Conservation (phyloP, 2,329 filamentous ascomycete species). For the Phaeomoniella chlamydospora region DNA sequence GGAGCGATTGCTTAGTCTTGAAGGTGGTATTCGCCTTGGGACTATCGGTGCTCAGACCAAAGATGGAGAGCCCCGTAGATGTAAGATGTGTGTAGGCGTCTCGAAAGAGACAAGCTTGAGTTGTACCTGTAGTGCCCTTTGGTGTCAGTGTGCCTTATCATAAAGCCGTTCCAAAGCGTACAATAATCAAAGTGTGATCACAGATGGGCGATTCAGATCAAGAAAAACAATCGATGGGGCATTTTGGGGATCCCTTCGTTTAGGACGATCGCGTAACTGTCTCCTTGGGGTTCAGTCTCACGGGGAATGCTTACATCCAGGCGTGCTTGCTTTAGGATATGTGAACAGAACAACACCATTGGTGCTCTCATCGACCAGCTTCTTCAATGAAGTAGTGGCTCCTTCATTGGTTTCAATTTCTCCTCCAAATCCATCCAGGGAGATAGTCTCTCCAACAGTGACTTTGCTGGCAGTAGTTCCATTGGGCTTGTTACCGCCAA, state of each 20-base stretch:
- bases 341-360: slow-evolving; percentile 84
- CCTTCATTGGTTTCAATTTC: slow-evolving; percentile 80
- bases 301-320: slow-evolving; percentile 73
- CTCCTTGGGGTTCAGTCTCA: too few species aligned
- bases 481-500: slow-evolving; percentile 6
- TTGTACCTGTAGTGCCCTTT: slow-evolving; percentile 53
- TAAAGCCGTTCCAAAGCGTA: not conserved
- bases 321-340: slow-evolving; percentile 87
- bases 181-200: not conserved
- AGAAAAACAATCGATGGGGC: slow-evolving; percentile 1
- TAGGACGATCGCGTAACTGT: too few species aligned
- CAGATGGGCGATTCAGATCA: not conserved
- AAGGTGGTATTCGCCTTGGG: slow-evolving; percentile 88
- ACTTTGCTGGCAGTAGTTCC: slow-evolving; percentile 10
- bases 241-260: too few species aligned
- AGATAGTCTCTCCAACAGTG: slow-evolving; percentile 35
- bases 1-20: slow-evolving; percentile 78
- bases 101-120: slow-evolving; percentile 84
- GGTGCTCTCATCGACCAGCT: slow-evolving; percentile 70
- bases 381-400: slow-evolving; percentile 61
- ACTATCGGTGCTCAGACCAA: slow-evolving; percentile 75
- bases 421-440: slow-evolving; percentile 41
- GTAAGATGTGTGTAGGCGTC: slow-evolving; percentile 68
- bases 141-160: not conserved
- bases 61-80: slow-evolving; percentile 68